Evolutionary conservation across 495 filamentous ascomycete genomes (phyloP), one percentile per base, ranked within the genome.

Genomic region (Trichoderma gamsii): DNA sequence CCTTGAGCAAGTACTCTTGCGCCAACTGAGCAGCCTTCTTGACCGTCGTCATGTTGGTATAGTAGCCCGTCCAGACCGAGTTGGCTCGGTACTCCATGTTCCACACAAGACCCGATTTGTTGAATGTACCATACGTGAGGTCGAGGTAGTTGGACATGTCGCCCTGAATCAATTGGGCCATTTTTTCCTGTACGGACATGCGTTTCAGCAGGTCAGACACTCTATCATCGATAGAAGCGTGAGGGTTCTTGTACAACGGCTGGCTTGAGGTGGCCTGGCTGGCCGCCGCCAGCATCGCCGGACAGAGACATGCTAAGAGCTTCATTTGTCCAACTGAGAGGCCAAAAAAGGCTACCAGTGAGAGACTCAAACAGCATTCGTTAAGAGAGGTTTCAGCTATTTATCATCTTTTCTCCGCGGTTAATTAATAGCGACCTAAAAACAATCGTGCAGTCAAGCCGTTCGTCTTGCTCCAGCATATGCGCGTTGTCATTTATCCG

Each of bases 131-230:
- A 21, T 81, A 79, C 0, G 80, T 83, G 8, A 75, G 77, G 71
- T 90, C 82, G 74, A 91, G 82, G 89, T 88, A 92, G 72, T 90
- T 91, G 29, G 82, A 81, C 61, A 92, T 77, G 73, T 91, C 89
- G 76, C 87, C 65, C 59, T 64, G 86, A 51, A 87, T 82, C 69
- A 91, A 79, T 72, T 91, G 88, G 4, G 84, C 79, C 66, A 84
- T 82, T 73, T 91, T 91, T 56, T 91, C 88, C 71, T 87, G 79
- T 49, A 88, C 80, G 0, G 85, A 90, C 88, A 91, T 90, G 35
- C 86, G 79, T 5, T 82, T 81, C 67, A 91, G 68, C 43, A 91
- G 76, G 73, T 90, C 87, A 9, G 80, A 73, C n/a, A 91, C 83
- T 64, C 88, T 78, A 66, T 80, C 82, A 51, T 89, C 87, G 13